Evolutionary conservation across 805 yeast genomes (phyloP).

Genomic region (Metschnikowia santaceciliae): DNA sequence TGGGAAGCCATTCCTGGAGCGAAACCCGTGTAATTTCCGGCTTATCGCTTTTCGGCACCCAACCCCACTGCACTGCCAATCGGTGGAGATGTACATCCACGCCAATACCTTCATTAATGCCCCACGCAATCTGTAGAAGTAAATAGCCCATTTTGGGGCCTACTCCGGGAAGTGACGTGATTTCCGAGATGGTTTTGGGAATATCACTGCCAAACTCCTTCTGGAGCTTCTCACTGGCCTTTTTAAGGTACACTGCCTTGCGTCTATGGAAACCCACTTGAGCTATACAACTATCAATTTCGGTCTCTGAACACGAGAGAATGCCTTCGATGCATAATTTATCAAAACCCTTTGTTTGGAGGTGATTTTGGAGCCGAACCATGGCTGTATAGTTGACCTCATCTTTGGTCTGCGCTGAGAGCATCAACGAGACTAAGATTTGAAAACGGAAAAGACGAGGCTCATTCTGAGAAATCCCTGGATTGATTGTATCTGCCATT

Average conservation of each 20-base stretch:
- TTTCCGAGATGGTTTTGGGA: slow-evolving; percentile 64
- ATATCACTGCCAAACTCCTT: slow-evolving; percentile 60
- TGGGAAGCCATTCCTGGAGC: slow-evolving; percentile 72
- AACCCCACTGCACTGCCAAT: slow-evolving; percentile 71
- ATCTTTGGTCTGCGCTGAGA: slow-evolving; percentile 90
- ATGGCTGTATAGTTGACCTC: slow-evolving; percentile 77
- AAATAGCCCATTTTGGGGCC: slow-evolving; percentile 95
- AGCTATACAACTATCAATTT: slow-evolving; percentile 61
- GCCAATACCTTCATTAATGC: slow-evolving; percentile 75
- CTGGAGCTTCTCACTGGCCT: slow-evolving; percentile 51
- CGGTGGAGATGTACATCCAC: slow-evolving; percentile 91
- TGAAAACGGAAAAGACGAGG: slow-evolving; percentile 61
- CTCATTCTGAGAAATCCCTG: slow-evolving; percentile 25
- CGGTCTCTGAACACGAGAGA: slow-evolving; percentile 45
- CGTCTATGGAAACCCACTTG: slow-evolving; percentile 86
- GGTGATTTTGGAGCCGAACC: slow-evolving; percentile 49
- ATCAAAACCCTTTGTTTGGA: slow-evolving; percentile 33
- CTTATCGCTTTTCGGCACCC: slow-evolving; percentile 57
- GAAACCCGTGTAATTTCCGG: slow-evolving; percentile 75
- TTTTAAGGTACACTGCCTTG: slow-evolving; percentile 67
- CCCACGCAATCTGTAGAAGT: slow-evolving; percentile 81
- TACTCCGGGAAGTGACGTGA: slow-evolving; percentile 77
- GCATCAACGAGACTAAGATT: slow-evolving; percentile 73
- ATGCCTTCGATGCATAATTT: slow-evolving; percentile 61
- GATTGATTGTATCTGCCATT: slow-evolving; percentile 43